These are phyloP conservation scores for Neurospora sp. DNA, from an alignment of 495 filamentous ascomycete genomes.

Conservation along the genomic window DNA sequence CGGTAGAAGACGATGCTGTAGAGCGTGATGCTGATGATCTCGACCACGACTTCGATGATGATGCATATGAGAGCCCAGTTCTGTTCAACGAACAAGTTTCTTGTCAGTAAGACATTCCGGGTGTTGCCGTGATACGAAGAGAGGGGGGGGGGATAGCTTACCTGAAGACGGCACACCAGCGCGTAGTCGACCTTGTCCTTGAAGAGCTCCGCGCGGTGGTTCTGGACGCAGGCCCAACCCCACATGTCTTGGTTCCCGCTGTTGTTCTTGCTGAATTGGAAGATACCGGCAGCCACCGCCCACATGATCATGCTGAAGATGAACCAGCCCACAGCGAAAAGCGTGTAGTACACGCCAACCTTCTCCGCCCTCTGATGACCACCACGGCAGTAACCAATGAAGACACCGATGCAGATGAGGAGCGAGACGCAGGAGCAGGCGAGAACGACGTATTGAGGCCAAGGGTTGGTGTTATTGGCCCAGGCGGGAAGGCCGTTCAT, in stretches of 20 bases:
- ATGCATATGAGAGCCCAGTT: conserved; percentile 94
- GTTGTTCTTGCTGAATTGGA: conserved; percentile 64
- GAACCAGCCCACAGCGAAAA: conserved; percentile 88
- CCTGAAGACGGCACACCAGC: conserved; percentile 91
- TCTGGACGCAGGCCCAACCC: conserved; percentile 93
- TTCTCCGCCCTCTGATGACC: conserved; percentile 87
- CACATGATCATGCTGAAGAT: conserved; percentile 90
- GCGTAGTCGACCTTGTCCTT: conserved; percentile 71
- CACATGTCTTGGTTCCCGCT: conserved; percentile 78
- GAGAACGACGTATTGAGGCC: conserved; percentile 83
- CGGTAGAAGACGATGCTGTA: conserved; percentile 95
- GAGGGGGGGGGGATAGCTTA: conserved; percentile 27
- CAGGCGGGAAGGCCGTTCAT: conserved; percentile 76
- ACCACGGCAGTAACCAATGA: conserved; percentile 79
- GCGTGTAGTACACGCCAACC: conserved; percentile 83
- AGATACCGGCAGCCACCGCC: conserved; percentile 74
- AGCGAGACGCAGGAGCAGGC: conserved; percentile 71
- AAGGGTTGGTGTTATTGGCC: conserved; percentile 66
- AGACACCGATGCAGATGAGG: conserved; percentile 63
- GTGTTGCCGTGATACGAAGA: background rate
- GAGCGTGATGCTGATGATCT: conserved; percentile 80
- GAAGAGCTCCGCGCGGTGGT: conserved; percentile 66
- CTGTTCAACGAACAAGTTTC: conserved; percentile 27
- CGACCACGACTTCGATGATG: conserved; percentile 92
- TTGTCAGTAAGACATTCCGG: conserved; percentile 11